These are phyloP conservation scores for Albizia julibrissin DNA, from an alignment of 306 rosid genomes.

Conservation along the genomic window DNA sequence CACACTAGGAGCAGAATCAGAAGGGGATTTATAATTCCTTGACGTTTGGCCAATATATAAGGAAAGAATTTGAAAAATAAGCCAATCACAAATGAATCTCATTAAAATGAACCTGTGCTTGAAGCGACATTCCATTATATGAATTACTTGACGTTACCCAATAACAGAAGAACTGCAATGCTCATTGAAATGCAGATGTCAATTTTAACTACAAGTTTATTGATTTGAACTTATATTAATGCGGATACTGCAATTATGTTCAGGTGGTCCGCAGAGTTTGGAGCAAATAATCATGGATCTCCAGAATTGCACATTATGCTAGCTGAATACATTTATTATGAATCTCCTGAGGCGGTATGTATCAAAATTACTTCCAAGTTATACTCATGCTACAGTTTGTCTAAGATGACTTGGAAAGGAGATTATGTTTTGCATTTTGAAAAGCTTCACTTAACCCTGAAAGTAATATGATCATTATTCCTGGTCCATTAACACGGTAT, in stretches of 20 bases:
- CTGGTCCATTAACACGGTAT: slow-evolving; percentile 15
- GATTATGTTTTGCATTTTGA: slow-evolving; percentile 30
- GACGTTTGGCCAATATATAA: not conserved
- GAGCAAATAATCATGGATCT: slow-evolving; percentile 65
- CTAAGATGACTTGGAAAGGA: slow-evolving; percentile 5
- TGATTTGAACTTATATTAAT: not conserved
- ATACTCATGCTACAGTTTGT: not conserved
- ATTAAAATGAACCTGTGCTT: not conserved
- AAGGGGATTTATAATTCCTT: not conserved
- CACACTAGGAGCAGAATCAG: not conserved
- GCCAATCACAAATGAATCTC: not conserved
- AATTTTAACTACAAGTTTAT: not conserved
- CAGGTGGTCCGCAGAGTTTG: slow-evolving; percentile 96
- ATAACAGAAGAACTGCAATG: not conserved
- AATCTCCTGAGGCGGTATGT: slow-evolving; percentile 92
- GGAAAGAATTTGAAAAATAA: not conserved
- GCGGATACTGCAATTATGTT: not conserved
- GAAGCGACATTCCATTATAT: not conserved
- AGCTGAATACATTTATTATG: slow-evolving; percentile 87
- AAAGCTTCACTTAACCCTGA: slow-evolving; percentile 25
- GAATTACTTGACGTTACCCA: not conserved
- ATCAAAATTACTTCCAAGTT: slow-evolving; percentile 14
- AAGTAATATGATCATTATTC: slow-evolving; percentile 17
- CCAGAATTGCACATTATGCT: slow-evolving; percentile 86
- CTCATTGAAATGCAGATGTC: slow-evolving; percentile 3